These are phyloP conservation scores for Vicia faba DNA, from an alignment of 306 rosid species.

Conservation along the genomic window DNA sequence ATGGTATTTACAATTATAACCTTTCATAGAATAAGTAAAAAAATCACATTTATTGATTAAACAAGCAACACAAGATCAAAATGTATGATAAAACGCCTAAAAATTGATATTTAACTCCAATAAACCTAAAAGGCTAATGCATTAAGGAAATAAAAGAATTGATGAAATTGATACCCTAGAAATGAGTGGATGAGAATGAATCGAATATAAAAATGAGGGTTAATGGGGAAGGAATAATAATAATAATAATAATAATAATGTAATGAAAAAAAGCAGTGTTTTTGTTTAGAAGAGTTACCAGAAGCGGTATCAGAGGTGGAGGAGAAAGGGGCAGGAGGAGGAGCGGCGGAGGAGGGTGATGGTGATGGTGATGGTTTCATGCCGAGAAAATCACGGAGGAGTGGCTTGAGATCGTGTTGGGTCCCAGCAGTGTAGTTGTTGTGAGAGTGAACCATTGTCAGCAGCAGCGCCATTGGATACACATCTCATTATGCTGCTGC, in stretches of 20 bases:
- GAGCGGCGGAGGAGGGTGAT: conserved; percentile 63
- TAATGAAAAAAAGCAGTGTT: too few species aligned
- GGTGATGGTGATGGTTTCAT: conserved; percentile 56
- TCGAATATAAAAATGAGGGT: conserved; percentile 3
- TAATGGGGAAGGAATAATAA: conserved; percentile 1
- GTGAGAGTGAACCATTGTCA: conserved; percentile 60
- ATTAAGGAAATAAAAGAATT: conserved; percentile 1
- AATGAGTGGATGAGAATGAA: conserved; percentile 34
- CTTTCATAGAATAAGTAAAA: not conserved
- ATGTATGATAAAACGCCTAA: too few species aligned
- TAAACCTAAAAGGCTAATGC: too few species aligned
- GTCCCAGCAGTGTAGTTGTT: conserved; percentile 36
- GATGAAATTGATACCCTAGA: conserved; percentile 32
- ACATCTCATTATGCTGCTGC: conserved; percentile 45
- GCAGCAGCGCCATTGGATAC: conserved; percentile 48
- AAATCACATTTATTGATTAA: conserved; percentile 11
- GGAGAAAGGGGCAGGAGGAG: conserved; percentile 69
- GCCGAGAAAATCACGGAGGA: conserved; percentile 87
- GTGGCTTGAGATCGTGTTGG: conserved; percentile 48
- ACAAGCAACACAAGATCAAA: too few species aligned
- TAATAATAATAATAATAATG: too few species aligned
- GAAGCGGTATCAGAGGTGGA: conserved; percentile 83
- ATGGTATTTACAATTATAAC: conserved; percentile 30
- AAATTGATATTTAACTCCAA: too few species aligned
- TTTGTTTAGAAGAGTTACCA: conserved; percentile 46